Base-by-base conservation (phyloP, 768 basidiomycete genomes). In the Suillus sp. region DNA sequence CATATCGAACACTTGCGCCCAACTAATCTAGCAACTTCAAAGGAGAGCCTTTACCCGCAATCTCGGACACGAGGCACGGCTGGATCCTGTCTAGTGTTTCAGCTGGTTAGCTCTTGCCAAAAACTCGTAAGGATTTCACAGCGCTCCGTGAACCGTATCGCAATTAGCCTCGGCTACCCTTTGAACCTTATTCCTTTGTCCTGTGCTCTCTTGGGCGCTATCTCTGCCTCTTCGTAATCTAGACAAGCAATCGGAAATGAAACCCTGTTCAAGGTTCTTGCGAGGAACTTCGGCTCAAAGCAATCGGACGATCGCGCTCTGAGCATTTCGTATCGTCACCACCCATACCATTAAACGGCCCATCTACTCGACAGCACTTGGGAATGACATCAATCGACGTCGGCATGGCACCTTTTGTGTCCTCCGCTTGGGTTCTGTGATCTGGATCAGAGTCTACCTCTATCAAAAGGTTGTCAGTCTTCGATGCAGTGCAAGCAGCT, bases 21-120 rank as follows among this genome's bases (percentile, higher is more conserved):
- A 48, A 61, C 72, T 45, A 74, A 74, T 74, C 56, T 9, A 75
- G 73, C 62, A 74, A 74, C 56, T 32, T 75, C 65, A 75, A 75
- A 74, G 74, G 62, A 57, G 51, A 51, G 38, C 30, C 40, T 10
- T 18, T 57, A 42, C 47, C 62, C 63, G 71, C 70, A 64, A 53
- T 72, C 63, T 65, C 67, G 66, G 64, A 18, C 51, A 62, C 58
- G 58, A 62, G 38, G 38, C 58, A 34, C 35, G 58, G 62, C 32
- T 62, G 60, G 64, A 27, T 55, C 62, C 63, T 42, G 42, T n/a
- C 2, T 20, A 32, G 11, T 53, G 30, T 57, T 45, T 48, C 43
- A 61, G 55, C 48, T 38, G 68, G 62, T 32, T 55, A 62, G 60
- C 38, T 35, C 47, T 61, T 73, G 42, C 71, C 65, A 61, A 62